Conservation (phyloP, 768 basidiomycete species). For the Mrakia hoshinonis region DNA sequence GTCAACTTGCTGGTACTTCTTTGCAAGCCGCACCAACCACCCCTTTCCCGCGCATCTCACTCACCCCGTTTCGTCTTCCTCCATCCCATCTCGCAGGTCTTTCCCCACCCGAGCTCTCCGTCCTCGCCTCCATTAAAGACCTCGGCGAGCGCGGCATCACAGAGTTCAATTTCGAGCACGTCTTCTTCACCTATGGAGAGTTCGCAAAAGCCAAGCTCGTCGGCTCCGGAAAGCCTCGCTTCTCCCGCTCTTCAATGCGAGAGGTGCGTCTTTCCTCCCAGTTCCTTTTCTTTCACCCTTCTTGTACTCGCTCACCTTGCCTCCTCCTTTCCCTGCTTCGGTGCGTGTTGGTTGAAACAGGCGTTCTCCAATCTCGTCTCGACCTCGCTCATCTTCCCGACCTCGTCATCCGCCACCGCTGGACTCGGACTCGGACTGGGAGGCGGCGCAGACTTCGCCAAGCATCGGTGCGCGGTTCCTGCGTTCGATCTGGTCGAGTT, state of each 20-base stretch:
- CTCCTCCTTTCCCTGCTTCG: neutral
- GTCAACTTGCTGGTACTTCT: constrained; percentile 39
- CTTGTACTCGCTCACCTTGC: neutral
- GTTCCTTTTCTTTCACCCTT: neutral
- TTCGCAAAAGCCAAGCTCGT: constrained; percentile 52
- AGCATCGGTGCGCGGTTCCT: constrained; percentile 60
- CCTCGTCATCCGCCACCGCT: constrained; percentile 21
- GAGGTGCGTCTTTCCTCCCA: constrained; percentile 42
- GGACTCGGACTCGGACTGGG: constrained; percentile 48
- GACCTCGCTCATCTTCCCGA: constrained; percentile 51
- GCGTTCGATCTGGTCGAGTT: constrained; percentile 51
- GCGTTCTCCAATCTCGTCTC: constrained; percentile 64
- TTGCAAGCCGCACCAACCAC: neutral
- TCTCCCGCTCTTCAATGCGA: constrained; percentile 44
- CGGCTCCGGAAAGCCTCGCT: constrained; percentile 38
- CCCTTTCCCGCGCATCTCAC: neutral
- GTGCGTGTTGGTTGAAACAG: too few species aligned
- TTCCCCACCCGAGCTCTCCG: constrained; percentile 56
- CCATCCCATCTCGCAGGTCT: constrained; percentile 36
- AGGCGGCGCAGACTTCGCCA: constrained; percentile 56
- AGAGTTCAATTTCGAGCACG: constrained; percentile 82
- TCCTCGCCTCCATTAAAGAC: constrained; percentile 78
- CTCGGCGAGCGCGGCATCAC: constrained; percentile 65
- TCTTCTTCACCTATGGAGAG: constrained; percentile 53
- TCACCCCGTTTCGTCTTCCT: neutral